A percentile compares a stretch with the other conserved stretches of the same genome.
phyloP scores from a whole-genome alignment of 768 basidiomycete species.

The Botryobasidium botryosum region DNA sequence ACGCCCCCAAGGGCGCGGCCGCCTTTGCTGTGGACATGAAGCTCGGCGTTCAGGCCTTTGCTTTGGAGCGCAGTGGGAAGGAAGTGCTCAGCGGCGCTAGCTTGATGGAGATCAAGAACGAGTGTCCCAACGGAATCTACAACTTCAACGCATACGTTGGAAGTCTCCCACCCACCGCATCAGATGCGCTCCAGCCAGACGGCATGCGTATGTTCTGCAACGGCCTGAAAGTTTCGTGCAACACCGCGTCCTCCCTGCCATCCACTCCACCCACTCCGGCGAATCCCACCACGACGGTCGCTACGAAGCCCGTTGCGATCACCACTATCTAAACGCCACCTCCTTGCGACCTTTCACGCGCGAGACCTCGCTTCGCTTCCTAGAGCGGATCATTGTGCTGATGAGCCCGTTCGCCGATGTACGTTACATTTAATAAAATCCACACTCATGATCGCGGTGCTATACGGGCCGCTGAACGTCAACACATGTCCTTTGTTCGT shows the following conservation, averaged over 20 bases:
- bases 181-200: neutral
- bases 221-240: conserved; percentile 1
- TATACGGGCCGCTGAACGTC: too few relatives aligned
- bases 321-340: too few relatives aligned
- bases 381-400: too few relatives aligned
- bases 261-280: neutral
- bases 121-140: conserved; percentile 16
- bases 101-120: conserved; percentile 10
- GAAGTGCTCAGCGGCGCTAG: conserved; percentile 6
- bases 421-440: too few relatives aligned
- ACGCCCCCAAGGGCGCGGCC: conserved; percentile 16
- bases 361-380: too few relatives aligned
- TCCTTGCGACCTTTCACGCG: too few relatives aligned
- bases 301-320: too few relatives aligned
- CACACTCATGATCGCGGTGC: too few relatives aligned
- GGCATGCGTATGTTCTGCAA: neutral
- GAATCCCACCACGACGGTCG: neutral
- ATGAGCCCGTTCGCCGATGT: too few relatives aligned
- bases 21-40: conserved; percentile 18
- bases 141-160: conserved; percentile 20
- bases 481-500: too few relatives aligned
- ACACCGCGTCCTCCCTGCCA: neutral
- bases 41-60: conserved; percentile 16
- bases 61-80: conserved; percentile 11
- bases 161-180: conserved; percentile 5